A percentile compares a stretch with the other conserved stretches of the same genome.
phyloP scores from a whole-genome alignment of 805 yeast genomes.

The Wickerhamiella shivajii region DNA sequence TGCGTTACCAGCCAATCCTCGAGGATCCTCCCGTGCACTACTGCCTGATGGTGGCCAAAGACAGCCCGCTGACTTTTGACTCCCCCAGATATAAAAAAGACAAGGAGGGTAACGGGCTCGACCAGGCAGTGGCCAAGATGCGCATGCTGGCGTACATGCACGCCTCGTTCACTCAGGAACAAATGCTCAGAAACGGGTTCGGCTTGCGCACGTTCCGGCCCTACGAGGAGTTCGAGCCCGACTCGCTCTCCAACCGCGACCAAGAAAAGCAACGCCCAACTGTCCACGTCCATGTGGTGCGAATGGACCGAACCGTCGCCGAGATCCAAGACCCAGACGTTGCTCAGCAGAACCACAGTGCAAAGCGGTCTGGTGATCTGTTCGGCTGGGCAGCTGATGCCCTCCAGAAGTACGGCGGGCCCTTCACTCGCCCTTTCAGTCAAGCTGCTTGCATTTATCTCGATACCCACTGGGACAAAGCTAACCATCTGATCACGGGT shows the following conservation, averaged over 20 bases:
- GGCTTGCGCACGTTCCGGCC: constrained; percentile 69
- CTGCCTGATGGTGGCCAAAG: constrained; percentile 61
- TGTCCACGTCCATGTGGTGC: constrained; percentile 65
- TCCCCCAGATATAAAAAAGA: constrained; percentile 34
- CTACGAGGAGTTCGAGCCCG: constrained; percentile 44
- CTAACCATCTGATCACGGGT: constrained; percentile 44
- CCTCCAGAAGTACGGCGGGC: constrained; percentile 39
- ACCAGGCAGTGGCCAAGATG: constrained; percentile 57
- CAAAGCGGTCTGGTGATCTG: constrained; percentile 57
- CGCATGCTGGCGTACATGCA: constrained; percentile 73
- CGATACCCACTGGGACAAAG: constrained; percentile 72
- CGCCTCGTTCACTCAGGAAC: constrained; percentile 87
- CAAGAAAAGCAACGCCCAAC: constrained; percentile 33
- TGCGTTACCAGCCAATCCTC: constrained; percentile 40
- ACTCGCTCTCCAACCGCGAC: constrained; percentile 39
- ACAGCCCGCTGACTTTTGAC: constrained; percentile 58
- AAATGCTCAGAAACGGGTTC: constrained; percentile 63
- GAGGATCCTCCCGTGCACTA: constrained; percentile 69
- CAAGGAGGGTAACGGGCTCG: constrained; percentile 47
- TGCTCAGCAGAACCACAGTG: constrained; percentile 77
- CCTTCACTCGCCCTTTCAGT: constrained; percentile 35
- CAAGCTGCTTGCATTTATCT: constrained; percentile 77
- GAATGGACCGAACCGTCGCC: constrained; percentile 48
- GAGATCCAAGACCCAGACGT: constrained; percentile 63
- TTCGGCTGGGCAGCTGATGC: constrained; percentile 73